Base-by-base conservation (phyloP, 2,329 filamentous ascomycete genomes). In the Colletotrichum sp. region DNA sequence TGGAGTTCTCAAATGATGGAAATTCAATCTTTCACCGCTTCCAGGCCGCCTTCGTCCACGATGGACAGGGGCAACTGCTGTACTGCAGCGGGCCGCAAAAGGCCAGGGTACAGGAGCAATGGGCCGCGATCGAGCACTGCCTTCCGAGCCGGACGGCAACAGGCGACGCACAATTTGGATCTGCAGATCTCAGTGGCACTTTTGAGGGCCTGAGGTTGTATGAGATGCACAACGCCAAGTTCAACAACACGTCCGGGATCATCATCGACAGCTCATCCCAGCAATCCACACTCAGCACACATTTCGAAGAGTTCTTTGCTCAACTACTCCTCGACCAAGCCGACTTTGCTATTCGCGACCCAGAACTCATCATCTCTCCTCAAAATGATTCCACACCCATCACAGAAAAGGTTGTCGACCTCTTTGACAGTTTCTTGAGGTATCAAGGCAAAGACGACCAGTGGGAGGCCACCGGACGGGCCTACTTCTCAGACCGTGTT, bases 361-460 rank as follows among this genome's bases (percentile, higher is more conserved):
- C 64, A 60, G 55, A 69, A 6, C 18, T n/a, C 16, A 52, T 76
- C 1, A 36, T n/a, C 16, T 34, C 21, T 2, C 0, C 64, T 7
- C 26, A 44, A 6, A 5, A 26, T 16, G 57, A 32, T 3, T 60
- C 34, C 15, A 1, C 10, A 13, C n/a, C 30, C 8, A 65, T 30
- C 44, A 69, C 73, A 21, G 57, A 64, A 5, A 26, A 60, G 55
- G 15, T 76, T 8, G 73, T 76, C 57, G 15, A 78, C 18, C 72
- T 81, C 12, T 82, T 82, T 60, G 80, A 82, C 67, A 62, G 55
- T 8, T 70, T 75, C 32, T 78, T 82, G 16, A 77, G 81, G 65
- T 81, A 82, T 69, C 71, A 70, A 6, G 76, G 77, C 39, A 67
- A 39, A 8, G 59, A 74, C 36, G 81, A 83, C 69, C 76, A 79